These are phyloP conservation scores for Aristolochia californica DNA, from an alignment of 164 flowering plant genomes.

Conservation along the genomic window DNA sequence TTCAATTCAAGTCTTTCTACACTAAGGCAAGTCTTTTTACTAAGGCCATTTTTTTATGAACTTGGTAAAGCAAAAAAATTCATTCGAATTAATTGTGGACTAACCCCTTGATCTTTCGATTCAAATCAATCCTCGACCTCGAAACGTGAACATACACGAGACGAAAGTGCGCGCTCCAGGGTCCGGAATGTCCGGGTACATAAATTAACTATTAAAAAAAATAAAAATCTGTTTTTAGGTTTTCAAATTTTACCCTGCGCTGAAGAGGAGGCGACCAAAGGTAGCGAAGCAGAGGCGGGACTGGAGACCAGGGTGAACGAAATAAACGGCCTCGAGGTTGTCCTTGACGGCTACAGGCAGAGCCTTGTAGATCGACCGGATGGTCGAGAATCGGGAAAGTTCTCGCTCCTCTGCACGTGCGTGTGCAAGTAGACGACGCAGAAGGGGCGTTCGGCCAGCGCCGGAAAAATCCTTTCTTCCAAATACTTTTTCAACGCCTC, in stretches of 20 bases:
- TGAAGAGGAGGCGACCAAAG: slow-evolving; percentile 59
- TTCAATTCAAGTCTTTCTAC: too few species aligned
- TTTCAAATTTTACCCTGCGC: slow-evolving; percentile 42
- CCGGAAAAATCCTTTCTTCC: slow-evolving; percentile 47
- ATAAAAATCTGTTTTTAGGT: too few species aligned
- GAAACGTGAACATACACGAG: neutral
- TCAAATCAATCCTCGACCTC: neutral
- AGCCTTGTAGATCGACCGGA: slow-evolving; percentile 52
- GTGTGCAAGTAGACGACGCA: slow-evolving; percentile 63
- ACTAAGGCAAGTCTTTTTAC: too few species aligned
- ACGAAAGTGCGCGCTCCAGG: neutral
- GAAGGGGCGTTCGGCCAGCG: slow-evolving; percentile 32
- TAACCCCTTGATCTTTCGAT: neutral
- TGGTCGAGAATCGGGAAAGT: slow-evolving; percentile 53
- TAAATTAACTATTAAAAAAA: too few species aligned
- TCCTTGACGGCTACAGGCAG: slow-evolving; percentile 43
- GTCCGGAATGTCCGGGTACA: too few species aligned
- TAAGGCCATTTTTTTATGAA: too few species aligned
- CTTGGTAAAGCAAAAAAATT: too few species aligned
- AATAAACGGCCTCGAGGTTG: slow-evolving; percentile 50
- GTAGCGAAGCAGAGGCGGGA: slow-evolving; percentile 75
- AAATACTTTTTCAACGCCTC: slow-evolving; percentile 48
- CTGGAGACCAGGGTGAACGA: slow-evolving; percentile 71
- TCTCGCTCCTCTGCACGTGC: slow-evolving; percentile 43
- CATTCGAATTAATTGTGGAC: too few species aligned